phyloP scores from a whole-genome alignment of 148 eudicot species.

The Vaccinium darrowii region DNA sequence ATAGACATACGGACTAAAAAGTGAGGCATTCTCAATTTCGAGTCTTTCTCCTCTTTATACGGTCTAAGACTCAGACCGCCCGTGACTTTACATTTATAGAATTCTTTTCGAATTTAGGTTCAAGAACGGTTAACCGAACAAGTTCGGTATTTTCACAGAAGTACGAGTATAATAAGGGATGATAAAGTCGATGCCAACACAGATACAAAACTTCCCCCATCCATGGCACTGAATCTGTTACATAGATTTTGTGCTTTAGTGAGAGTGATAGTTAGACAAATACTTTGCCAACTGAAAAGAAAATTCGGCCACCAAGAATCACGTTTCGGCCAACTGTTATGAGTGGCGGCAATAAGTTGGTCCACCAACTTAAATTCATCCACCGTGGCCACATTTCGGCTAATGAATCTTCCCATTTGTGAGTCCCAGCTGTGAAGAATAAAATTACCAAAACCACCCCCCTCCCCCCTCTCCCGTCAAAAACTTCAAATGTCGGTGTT shows the following conservation, averaged over 20 bases:
- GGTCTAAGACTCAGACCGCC: too few species aligned
- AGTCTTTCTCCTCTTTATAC: too few species aligned
- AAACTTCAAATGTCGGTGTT: too few species aligned
- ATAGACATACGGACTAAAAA: too few species aligned
- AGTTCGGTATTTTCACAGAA: neutral
- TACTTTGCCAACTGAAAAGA: neutral
- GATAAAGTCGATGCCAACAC: neutral
- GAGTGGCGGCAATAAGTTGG: neutral
- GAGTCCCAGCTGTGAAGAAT: too few species aligned
- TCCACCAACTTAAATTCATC: neutral
- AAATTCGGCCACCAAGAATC: neutral
- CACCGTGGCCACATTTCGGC: neutral
- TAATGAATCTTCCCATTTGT: too few species aligned
- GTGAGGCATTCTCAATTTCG: too few species aligned
- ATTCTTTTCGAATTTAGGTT: too few species aligned
- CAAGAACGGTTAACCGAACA: neutral
- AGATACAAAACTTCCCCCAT: neutral
- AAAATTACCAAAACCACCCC: too few species aligned
- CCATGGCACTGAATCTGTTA: neutral
- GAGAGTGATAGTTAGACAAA: neutral
- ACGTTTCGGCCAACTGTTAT: neutral
- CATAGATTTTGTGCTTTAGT: neutral
- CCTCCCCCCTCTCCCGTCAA: too few species aligned
- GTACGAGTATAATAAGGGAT: neutral
- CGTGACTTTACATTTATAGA: too few species aligned